Conservation (phyloP, 495 filamentous ascomycete species). For the Chlorociboria aeruginascens region DNA sequence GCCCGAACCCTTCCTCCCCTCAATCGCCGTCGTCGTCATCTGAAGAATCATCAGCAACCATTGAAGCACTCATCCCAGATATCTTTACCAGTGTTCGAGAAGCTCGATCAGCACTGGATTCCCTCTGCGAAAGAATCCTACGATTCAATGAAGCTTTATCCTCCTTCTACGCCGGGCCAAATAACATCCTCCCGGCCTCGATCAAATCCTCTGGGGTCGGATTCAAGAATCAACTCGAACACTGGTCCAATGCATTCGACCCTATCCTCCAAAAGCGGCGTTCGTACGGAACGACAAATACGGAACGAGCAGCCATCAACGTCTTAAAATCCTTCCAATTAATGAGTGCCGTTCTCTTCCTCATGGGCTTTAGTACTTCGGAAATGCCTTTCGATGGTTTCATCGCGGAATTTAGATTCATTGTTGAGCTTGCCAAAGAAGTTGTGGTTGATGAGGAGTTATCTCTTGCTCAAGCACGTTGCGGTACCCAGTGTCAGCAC, state of each 20-base stretch:
- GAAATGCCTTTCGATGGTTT: constrained; percentile 19
- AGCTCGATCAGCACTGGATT: constrained; percentile 37
- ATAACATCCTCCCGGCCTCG: constrained; percentile 35
- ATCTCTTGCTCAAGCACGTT: constrained; percentile 11
- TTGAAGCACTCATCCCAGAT: constrained; percentile 31
- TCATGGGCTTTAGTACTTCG: constrained; percentile 32
- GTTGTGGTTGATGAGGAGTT: constrained; percentile 19
- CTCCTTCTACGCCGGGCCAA: constrained; percentile 27
- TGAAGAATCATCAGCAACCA: constrained; percentile 30
- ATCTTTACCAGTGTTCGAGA: constrained; percentile 34
- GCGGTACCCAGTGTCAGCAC: constrained; percentile 12
- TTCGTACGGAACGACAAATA: constrained; percentile 33
- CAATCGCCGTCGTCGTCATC: constrained; percentile 27
- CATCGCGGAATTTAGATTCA: constrained; percentile 10
- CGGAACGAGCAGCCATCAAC: constrained; percentile 40
- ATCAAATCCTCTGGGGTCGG: constrained; percentile 30
- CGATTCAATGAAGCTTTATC: constrained; percentile 41
- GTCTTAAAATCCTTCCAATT: constrained; percentile 43
- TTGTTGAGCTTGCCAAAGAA: constrained; percentile 18
- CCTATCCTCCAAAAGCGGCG: constrained; percentile 35
- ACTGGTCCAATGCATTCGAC: constrained; percentile 39
- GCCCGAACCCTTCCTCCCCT: constrained; percentile 15
- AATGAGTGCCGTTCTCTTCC: constrained; percentile 38
- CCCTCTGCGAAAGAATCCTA: constrained; percentile 36
- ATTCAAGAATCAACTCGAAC: constrained; percentile 28